Percentiles rank a stretch among this genome's conserved stretches.
Conservation (phyloP, 805 yeast species). For the Zygotorulaspora florentina region DNA sequence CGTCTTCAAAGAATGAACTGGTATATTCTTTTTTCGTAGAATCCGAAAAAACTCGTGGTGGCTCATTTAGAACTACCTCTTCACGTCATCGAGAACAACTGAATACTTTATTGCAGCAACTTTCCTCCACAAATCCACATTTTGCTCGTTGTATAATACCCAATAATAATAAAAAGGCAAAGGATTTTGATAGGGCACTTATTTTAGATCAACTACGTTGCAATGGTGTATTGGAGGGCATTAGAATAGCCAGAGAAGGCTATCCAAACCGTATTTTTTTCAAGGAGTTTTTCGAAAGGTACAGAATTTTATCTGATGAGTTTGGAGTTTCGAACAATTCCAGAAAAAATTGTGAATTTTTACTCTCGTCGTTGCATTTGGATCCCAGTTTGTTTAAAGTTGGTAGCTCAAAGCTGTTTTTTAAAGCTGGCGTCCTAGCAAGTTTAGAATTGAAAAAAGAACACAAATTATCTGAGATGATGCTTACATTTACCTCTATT, state of each 20-base stretch:
- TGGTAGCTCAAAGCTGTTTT: conserved; percentile 90
- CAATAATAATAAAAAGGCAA: conserved; percentile 67
- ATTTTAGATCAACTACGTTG: conserved; percentile 89
- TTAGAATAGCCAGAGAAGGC: conserved; percentile 94
- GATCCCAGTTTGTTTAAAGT: conserved; percentile 80
- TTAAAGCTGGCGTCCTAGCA: conserved; percentile 95
- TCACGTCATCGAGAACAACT: conserved; percentile 87
- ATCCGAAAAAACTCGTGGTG: conserved; percentile 19
- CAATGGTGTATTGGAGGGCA: conserved; percentile 97
- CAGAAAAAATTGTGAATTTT: conserved; percentile 64
- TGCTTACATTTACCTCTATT: conserved; percentile 59
- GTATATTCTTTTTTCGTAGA: conserved; percentile 50
- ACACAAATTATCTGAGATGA: conserved; percentile 47
- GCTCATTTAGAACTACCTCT: conserved; percentile 58
- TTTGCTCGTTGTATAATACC: conserved; percentile 96
- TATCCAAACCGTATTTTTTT: conserved; percentile 90
- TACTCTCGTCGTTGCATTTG: conserved; percentile 59
- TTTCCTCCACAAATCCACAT: conserved; percentile 84
- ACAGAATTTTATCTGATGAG: conserved; percentile 59
- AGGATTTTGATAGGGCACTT: conserved; percentile 63
- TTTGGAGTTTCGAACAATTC: conserved; percentile 42
- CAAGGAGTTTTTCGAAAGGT: conserved; percentile 71
- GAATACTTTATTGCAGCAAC: conserved; percentile 60
- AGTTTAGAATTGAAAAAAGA: conserved; percentile 78
- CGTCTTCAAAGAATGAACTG: conserved; percentile 53